Conservation (phyloP, 306 rosid species). For the Prunus armeniaca region DNA sequence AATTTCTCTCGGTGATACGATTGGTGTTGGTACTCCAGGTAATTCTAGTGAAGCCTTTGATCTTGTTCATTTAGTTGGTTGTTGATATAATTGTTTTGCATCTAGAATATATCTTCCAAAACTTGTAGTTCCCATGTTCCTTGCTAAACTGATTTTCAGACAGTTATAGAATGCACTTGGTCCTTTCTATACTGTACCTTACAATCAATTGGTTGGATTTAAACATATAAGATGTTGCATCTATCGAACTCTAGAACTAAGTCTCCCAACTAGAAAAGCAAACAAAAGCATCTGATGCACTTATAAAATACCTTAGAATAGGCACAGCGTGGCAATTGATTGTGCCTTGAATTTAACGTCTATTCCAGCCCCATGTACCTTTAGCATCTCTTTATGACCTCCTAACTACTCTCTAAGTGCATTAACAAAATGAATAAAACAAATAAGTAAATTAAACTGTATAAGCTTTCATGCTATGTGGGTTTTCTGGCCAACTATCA, state of each 20-base stretch:
- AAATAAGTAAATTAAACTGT: neutral
- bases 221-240: neutral
- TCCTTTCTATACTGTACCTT: neutral
- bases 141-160: neutral
- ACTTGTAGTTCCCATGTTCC: neutral
- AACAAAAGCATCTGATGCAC: neutral
- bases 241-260: neutral
- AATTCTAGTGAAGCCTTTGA: constrained; percentile 25
- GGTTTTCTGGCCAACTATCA: neutral
- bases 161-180: neutral
- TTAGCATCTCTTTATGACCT: neutral
- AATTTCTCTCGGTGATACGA: constrained; percentile 94
- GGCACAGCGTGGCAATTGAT: neutral
- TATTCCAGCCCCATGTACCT: neutral
- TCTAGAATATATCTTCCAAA: constrained; percentile 4
- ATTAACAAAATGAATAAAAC: neutral
- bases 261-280: neutral
- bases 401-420: neutral
- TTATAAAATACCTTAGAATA: neutral
- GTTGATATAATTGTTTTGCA: neutral
- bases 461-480: constrained; percentile 1
- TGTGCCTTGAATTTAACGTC: neutral
- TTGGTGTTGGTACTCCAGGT: constrained; percentile 98
- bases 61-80: neutral
- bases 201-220: neutral